These are phyloP conservation scores for Candida nonsorbophila DNA, from an alignment of 805 yeast species.

Conservation along the genomic window DNA sequence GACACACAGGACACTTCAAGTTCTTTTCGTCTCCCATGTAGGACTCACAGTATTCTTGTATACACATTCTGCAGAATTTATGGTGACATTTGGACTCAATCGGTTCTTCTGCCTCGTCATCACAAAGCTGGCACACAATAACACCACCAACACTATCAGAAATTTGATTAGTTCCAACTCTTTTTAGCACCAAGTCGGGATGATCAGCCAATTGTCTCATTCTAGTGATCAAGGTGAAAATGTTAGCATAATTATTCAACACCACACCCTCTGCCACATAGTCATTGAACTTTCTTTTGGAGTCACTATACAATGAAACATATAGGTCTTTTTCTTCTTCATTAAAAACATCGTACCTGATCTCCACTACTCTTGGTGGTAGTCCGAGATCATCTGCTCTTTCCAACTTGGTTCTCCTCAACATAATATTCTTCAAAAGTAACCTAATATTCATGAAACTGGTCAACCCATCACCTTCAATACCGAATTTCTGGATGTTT, in stretches of 20 bases:
- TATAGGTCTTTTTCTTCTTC: conserved; percentile 94
- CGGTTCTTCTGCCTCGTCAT: conserved; percentile 97
- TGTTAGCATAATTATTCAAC: conserved; percentile 92
- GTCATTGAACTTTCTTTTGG: conserved; percentile 81
- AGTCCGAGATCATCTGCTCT: conserved; percentile 96
- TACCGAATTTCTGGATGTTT: conserved; percentile 83
- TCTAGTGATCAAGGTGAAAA: conserved; percentile 89
- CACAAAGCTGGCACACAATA: conserved; percentile 84
- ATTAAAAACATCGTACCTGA: conserved; percentile 81
- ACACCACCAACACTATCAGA: conserved; percentile 43
- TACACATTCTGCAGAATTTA: conserved; percentile 86
- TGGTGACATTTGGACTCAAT: conserved; percentile 94
- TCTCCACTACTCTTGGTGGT: conserved; percentile 92
- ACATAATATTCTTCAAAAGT: conserved; percentile 74
- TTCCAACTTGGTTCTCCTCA: conserved; percentile 91
- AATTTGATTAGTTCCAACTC: conserved; percentile 35
- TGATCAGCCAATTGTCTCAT: conserved; percentile 99
- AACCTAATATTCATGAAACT: conserved; percentile 76
- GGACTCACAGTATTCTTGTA: conserved; percentile 83
- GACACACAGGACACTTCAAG: conserved; percentile 93
- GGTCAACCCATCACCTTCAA: conserved; percentile 72
- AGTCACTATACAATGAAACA: conserved; percentile 79
- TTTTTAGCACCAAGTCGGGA: conserved; percentile 87
- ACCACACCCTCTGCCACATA: conserved; percentile 97
- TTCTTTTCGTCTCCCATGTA: conserved; percentile 55